These are phyloP conservation scores for Mrakiaceae sp. DNA, from an alignment of 1,284 basidiomycete genomes.

Conservation along the genomic window DNA sequence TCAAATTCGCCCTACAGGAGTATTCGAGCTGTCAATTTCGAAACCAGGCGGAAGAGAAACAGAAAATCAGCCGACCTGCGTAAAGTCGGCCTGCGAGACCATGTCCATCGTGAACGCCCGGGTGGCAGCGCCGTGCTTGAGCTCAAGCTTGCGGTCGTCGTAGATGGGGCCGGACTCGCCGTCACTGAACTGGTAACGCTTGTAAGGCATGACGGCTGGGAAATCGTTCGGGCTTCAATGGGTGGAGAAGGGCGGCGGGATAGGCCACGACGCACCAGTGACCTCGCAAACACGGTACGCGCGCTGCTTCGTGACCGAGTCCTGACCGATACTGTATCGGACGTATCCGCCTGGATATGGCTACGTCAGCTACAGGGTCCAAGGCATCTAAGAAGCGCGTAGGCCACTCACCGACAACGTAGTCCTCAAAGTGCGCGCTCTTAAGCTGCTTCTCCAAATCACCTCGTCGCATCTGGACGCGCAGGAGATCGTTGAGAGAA, in stretches of 20 bases:
- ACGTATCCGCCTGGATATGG: slow-evolving; percentile 57
- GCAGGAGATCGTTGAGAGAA: slow-evolving; percentile 46
- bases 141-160: slow-evolving; percentile 9
- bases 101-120: slow-evolving; percentile 5
- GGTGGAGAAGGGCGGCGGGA: not conserved
- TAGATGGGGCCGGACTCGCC: not conserved
- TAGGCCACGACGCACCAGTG: slow-evolving; percentile 45
- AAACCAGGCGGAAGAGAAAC: not conserved
- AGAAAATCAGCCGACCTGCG: not conserved
- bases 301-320: slow-evolving; percentile 43
- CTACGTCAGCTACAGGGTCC: not conserved
- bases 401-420: slow-evolving; percentile 50
- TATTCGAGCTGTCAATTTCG: not conserved
- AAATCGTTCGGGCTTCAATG: not conserved
- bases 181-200: slow-evolving; percentile 9
- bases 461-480: slow-evolving; percentile 51
- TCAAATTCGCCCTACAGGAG: slow-evolving; percentile 1
- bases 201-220: slow-evolving; percentile 1
- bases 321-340: slow-evolving; percentile 53
- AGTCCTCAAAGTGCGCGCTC: slow-evolving; percentile 64
- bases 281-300: slow-evolving; percentile 77
- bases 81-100: slow-evolving; percentile 7
- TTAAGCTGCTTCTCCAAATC: slow-evolving; percentile 52
- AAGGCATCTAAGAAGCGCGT: slow-evolving; percentile 17
- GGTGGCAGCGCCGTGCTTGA: slow-evolving; percentile 12